Evolutionary conservation across 495 filamentous ascomycete genomes (phyloP), one percentile per base, ranked within the genome.

Genomic region (Penicillium parvum): DNA sequence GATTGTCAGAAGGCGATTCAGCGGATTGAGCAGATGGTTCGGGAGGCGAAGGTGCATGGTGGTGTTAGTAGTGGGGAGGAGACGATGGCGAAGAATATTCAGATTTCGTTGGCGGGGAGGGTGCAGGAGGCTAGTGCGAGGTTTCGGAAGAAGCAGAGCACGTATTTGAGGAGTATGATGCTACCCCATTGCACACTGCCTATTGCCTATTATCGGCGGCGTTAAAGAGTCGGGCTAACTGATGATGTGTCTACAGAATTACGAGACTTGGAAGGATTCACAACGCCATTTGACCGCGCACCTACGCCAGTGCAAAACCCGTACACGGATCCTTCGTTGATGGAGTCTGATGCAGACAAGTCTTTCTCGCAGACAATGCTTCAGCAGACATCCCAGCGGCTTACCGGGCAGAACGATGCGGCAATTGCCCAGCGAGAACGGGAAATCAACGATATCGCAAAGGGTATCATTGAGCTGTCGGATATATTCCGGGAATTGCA

Each of bases 381-480:
- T 5, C 78, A 81, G 58, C 88, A 95, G 58, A 82, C 81, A 2
- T 71, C 75, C 7, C 81, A 86, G 50, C 79, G 82, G 37, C 72
- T 77, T 14, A 73, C 84, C 5, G 81, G 85, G 17, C 81, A 82
- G 41, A 90, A 94, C 55, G 92, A 97, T 54, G 73, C 81, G 1
- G 83, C 78, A 10, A 98, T 98, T 52, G 80, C 82, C 41, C 92
- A 96, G 59, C 85, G 92, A 39, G 92, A 98, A 66, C 78, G 83
- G n/a, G 92, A 96, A 59, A 98, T 98, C 65, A 92, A 90, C 45
- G 88, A 96, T 47, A 97, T 98, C 46, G 92, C 92, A 0, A 89
- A 95, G 55, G 92, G 92, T 29, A 96, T 98, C 61, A 96, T 98
- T 54, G 94, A 97, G 51, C 74, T 98, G 2, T 84, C 90, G 1